Evolutionary conservation across 2,329 filamentous ascomycete genomes (phyloP), one percentile per base, ranked within the genome.

Genomic region (Scedosporium apiospermum): DNA sequence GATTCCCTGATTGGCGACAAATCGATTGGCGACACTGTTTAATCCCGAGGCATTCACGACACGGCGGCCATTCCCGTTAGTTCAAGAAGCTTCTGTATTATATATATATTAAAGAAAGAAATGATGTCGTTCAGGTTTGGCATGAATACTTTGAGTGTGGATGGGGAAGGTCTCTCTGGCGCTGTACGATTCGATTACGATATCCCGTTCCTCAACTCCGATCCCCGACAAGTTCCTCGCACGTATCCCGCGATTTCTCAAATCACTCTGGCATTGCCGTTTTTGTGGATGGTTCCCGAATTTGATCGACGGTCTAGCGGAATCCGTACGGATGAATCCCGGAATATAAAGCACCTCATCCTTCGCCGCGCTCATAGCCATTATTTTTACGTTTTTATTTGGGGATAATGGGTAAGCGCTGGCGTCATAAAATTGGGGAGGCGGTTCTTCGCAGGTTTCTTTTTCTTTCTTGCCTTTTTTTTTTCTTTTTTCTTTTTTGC

Each of bases 81-180:
- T 60, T 26, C 38, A 30, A 61, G 23, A 34, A 53, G 23, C 21
- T 14, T n/a, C 30, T 61, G 59, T 61, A 61, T 61, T 51, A 61
- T 61, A 61, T 51, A 26, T 51, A 18, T 60, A 23, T 60, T 27
- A 60, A 30, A 60, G 58, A 51, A 61, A 27, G 51, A 26, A 12
- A 55, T 23, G 23, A 55, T 55, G 23, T 10, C 51, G 18, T 55
- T 55, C 51, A 55, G 51, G 18, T 55, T 18, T 27, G 51, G 51
- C 51, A 23, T 55, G 51, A 18, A 49, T 27, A 27, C 12, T 30
- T 10, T 14, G 7, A 10, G 21, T 55, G 23, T 30, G 51, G 51
- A 14, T 23, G 7, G 51, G 12, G 21, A 55, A 10, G 18, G 51
- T n/a, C 10, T 26, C 12, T 23, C 51, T 14, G 18, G 18, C 12